Conservation (phyloP, 1,284 basidiomycete species). For the Pisolithus thermaeus region DNA sequence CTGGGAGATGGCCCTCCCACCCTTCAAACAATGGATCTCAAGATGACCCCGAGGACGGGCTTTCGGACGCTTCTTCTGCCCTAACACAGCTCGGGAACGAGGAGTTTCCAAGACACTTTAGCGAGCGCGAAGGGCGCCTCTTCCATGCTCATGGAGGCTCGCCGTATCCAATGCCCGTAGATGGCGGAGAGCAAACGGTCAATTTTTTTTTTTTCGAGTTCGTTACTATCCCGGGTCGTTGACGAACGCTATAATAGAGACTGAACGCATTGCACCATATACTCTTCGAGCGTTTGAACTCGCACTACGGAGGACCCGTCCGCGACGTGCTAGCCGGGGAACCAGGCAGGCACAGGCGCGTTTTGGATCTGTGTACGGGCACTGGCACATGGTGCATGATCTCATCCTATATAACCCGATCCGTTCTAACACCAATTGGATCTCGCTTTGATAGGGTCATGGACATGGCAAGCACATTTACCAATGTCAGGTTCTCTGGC, state of each 20-base stretch:
- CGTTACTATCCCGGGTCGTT: background rate
- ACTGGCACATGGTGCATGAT: constrained; percentile 55
- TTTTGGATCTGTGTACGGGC: constrained; percentile 66
- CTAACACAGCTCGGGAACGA: constrained; percentile 37
- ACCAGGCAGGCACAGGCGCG: constrained; percentile 37
- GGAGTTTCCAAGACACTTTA: constrained; percentile 55
- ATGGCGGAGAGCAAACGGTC: constrained; percentile 58
- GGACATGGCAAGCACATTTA: constrained; percentile 64
- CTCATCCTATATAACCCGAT: constrained; percentile 12
- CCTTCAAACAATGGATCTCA: background rate
- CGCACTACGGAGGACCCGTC: constrained; percentile 55
- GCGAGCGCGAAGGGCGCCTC: constrained; percentile 48
- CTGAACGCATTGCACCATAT: constrained; percentile 43
- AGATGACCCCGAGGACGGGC: constrained; percentile 25
- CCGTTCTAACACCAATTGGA: constrained; percentile 16
- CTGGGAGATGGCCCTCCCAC: background rate
- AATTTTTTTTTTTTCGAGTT: constrained; percentile 11
- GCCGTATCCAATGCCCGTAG: constrained; percentile 64
- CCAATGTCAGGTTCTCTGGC: constrained; percentile 56
- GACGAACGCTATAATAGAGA: constrained; percentile 35
- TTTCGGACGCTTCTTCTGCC: constrained; percentile 38
- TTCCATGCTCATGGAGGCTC: constrained; percentile 58
- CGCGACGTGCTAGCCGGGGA: constrained; percentile 39
- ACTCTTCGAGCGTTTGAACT: constrained; percentile 43
- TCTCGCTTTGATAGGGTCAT: constrained; percentile 50